Base-by-base conservation (phyloP, 352 stramenopile species). In the Elongisporangium prolatum region DNA sequence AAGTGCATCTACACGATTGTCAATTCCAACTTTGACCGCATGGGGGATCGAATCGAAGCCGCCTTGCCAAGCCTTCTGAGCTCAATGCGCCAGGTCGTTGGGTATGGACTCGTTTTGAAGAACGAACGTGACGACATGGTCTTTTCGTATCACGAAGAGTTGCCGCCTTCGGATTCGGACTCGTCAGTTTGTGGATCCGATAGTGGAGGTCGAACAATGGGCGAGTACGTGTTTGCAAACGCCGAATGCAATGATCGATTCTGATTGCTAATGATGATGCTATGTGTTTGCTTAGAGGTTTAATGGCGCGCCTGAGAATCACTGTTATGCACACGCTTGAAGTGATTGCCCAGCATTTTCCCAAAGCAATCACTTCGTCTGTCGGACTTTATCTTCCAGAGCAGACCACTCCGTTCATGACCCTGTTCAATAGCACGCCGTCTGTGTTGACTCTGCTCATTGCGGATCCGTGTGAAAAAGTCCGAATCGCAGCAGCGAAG, bases 1-100 rank as follows among this genome's bases (percentile, higher is more conserved):
- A 92, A 93, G 67, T 95, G 86, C 66, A 74, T 93, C 20, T 90
- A 84, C 61, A 88, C 83, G 64, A 91, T 95, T 56, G 74, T 93
- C 50, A 84, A 77, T 52, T 79, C 78, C 49, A 86, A 81, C 48
- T 78, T 77, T 21, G 79, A 90, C 18, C 77, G 68, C 5, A 69
- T 91, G 20, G 60, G 40, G 4, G 80, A 86, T 49, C 82, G 76
- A 21, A 90, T 93, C 24, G 66, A 77, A 14, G 66, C 80, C 0
- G 62, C 69, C 6, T 48, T 95, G 47, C 79, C 84, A 2, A 83
- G 71, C 56, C 57, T 93, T 11, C 56, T 95, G 40, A 87, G 61
- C 38, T 90, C 82, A 16, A 91, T 95, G 75, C 84, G 86, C 3
- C 84, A 92, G 48, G 77, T 95, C 2, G 60, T 95, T 34, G 86